These are phyloP conservation scores for Litchi chinensis DNA, from an alignment of 345 rosid species.

Conservation along the genomic window DNA sequence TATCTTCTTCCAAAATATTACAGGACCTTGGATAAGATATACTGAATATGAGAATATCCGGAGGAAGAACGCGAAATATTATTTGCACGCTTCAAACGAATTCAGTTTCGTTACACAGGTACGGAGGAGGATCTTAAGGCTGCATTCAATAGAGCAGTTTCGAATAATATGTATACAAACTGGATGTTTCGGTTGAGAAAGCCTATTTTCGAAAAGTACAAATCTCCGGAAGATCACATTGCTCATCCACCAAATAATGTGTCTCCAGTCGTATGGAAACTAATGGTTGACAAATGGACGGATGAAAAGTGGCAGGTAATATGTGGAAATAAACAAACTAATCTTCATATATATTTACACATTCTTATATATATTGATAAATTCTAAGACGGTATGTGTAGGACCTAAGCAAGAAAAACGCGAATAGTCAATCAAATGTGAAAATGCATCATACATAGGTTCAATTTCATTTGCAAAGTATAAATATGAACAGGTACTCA, in stretches of 20 bases:
- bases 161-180: neutral
- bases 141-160: neutral
- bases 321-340: no score
- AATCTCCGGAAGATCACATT: neutral
- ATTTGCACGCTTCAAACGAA: neutral
- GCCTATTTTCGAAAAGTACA: neutral
- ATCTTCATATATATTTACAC: no score
- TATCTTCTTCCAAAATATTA: neutral
- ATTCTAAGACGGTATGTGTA: neutral
- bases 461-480: neutral
- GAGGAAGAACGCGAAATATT: neutral
- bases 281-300: neutral
- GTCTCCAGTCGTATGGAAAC: neutral
- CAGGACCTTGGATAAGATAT: conserved; percentile 8
- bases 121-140: neutral
- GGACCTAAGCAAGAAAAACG: neutral
- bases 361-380: no score
- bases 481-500: neutral
- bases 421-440: neutral
- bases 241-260: neutral
- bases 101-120: neutral
- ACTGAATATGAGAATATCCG: conserved; percentile 14
- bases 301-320: neutral
- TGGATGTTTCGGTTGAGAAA: neutral
- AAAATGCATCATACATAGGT: neutral